These are phyloP conservation scores for Spinacia oleracea DNA, from an alignment of 179 eudicot species.

Conservation along the genomic window DNA sequence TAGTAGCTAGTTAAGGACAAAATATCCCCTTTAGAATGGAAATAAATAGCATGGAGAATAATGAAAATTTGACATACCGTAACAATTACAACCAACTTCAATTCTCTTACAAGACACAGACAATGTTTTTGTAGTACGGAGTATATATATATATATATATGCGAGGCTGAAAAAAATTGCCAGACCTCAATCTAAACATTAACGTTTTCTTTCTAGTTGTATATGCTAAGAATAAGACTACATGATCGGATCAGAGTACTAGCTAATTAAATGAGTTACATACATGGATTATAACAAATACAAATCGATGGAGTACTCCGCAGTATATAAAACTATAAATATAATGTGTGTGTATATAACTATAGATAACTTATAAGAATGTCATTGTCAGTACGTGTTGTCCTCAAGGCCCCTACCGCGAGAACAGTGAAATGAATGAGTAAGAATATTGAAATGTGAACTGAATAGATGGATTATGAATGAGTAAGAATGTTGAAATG, in stretches of 20 bases:
- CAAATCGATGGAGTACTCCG: too few species aligned
- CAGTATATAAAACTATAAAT: too few species aligned
- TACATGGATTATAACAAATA: too few species aligned
- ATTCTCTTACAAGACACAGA: slow-evolving; percentile 22
- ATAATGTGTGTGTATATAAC: not conserved
- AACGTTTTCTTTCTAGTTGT: not conserved
- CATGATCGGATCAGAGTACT: not conserved
- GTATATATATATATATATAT: slow-evolving; percentile 24
- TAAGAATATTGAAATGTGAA: not conserved
- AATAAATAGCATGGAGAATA: not conserved
- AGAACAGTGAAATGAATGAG: slow-evolving; percentile 32
- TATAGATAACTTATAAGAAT: not conserved
- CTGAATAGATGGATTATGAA: slow-evolving; percentile 1
- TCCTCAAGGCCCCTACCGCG: slow-evolving; percentile 34
- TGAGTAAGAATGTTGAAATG: too few species aligned
- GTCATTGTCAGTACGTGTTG: slow-evolving; percentile 57
- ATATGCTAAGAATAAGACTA: slow-evolving; percentile 11
- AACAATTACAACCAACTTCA: slow-evolving; percentile 22
- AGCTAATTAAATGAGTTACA: slow-evolving; percentile 10
- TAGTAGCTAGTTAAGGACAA: too few species aligned
- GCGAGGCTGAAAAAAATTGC: slow-evolving; percentile 37
- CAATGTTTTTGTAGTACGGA: slow-evolving; percentile 10
- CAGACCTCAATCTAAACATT: slow-evolving; percentile 19
- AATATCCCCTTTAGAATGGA: not conserved
- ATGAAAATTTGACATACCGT: not conserved